Conservation (phyloP, 495 filamentous ascomycete species). For the Lophiostoma macrostomum region DNA sequence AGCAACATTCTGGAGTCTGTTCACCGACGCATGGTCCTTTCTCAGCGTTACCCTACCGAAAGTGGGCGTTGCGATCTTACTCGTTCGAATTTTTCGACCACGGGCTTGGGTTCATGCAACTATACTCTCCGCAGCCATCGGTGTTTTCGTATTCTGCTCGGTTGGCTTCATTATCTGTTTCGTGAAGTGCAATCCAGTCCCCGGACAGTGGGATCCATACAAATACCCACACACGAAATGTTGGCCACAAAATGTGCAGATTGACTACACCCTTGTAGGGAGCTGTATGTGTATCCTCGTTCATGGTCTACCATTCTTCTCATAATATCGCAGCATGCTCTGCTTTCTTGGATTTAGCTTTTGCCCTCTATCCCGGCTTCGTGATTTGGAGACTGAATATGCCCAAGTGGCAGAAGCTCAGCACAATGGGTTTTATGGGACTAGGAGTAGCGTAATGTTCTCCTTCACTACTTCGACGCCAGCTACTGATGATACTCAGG, state of each 20-base stretch:
- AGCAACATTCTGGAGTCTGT: constrained; percentile 7
- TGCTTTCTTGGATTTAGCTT: constrained; percentile 4
- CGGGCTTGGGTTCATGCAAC: neutral
- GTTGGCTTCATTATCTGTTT: constrained; percentile 8
- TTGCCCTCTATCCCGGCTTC: constrained; percentile 9
- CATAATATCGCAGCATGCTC: neutral
- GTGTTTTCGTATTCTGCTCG: constrained; percentile 1
- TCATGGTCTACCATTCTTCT: neutral
- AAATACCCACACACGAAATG: constrained; percentile 14
- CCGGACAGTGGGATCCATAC: constrained; percentile 10
- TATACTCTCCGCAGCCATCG: neutral
- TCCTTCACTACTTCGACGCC: neutral
- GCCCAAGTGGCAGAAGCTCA: constrained; percentile 8
- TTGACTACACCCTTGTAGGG: neutral
- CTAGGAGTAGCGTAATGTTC: constrained; percentile 8
- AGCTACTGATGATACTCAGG: neutral
- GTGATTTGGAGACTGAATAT: constrained; percentile 4
- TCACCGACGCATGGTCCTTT: constrained; percentile 11
- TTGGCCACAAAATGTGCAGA: constrained; percentile 11
- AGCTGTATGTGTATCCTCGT: constrained; percentile 1
- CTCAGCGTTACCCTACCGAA: constrained; percentile 9
- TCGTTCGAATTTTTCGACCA: constrained; percentile 7
- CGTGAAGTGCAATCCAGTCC: constrained; percentile 6
- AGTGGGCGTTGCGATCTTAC: constrained; percentile 5
- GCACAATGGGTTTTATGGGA: constrained; percentile 9